phyloP scores from a whole-genome alignment of 2,329 filamentous ascomycete genomes.

The Onygenales sp. region DNA sequence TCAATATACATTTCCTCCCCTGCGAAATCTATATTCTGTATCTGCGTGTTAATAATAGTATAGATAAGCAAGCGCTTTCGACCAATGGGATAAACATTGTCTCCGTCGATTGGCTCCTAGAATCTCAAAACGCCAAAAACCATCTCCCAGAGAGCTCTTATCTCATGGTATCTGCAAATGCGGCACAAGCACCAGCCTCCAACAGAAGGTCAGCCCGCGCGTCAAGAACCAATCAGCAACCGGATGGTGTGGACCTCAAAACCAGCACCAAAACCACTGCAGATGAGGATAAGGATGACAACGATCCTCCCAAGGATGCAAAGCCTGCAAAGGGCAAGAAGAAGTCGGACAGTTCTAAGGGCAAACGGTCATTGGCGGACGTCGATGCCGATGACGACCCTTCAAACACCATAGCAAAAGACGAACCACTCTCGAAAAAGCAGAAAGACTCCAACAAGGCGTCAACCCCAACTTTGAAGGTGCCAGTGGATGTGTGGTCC shows the following conservation, averaged over 20 bases:
- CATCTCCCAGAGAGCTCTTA: constrained; percentile 33
- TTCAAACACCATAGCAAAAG: constrained; percentile 17
- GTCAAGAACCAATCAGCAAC: constrained; percentile 1
- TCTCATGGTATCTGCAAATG: constrained; percentile 16
- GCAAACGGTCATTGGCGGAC: constrained; percentile 18
- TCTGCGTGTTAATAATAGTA: not conserved
- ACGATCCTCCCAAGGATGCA: constrained; percentile 15
- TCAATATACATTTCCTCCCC: constrained; percentile 3
- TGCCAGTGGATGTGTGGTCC: constrained; percentile 41
- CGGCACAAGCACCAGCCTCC: constrained; percentile 3
- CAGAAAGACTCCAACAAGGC: constrained; percentile 30
- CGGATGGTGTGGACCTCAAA: not conserved
- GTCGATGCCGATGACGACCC: constrained; percentile 10
- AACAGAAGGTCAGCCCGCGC: not conserved
- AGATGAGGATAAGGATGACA: constrained; percentile 1
- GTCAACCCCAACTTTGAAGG: constrained; percentile 21
- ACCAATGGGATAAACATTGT: constrained; percentile 46
- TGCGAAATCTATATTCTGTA: not conserved
- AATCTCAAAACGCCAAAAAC: constrained; percentile 39
- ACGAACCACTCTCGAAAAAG: constrained; percentile 23
- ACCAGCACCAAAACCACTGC: too few relatives aligned
- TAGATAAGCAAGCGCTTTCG: constrained; percentile 37
- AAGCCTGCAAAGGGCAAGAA: constrained; percentile 22
- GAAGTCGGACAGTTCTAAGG: constrained; percentile 13
- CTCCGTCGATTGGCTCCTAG: constrained; percentile 51